Evolutionary conservation across 306 rosid genomes (phyloP).

Genomic region (Quercus wislizeni): DNA sequence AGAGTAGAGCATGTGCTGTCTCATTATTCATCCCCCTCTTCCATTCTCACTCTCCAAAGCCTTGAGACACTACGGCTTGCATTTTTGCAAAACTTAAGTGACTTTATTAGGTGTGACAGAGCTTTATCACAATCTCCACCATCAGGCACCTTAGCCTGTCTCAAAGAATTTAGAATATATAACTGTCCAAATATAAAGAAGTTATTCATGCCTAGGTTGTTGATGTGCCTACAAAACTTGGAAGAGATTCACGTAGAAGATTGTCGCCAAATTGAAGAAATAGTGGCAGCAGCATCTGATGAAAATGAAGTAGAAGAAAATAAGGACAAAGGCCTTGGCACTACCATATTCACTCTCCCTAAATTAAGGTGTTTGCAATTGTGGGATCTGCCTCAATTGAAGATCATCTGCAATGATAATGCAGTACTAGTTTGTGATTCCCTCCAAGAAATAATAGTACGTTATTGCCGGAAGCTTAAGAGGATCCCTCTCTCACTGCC

Average conservation of each 20-base stretch:
- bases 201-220: not conserved
- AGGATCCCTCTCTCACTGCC: slow-evolving; percentile 6
- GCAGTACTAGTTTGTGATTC: slow-evolving; percentile 2
- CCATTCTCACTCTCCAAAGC: not conserved
- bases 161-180: not conserved
- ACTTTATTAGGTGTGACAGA: not conserved
- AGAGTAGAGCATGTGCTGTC: not conserved
- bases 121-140: not conserved
- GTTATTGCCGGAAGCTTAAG: slow-evolving; percentile 5
- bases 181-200: slow-evolving; percentile 9
- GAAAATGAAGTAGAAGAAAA: not conserved
- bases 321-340: not conserved
- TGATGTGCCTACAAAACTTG: not conserved
- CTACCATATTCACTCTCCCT: not conserved
- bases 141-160: not conserved
- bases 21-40: not conserved
- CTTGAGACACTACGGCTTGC: slow-evolving; percentile 4
- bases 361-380: not conserved
- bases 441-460: not conserved
- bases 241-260: not conserved
- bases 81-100: not conserved
- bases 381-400: not conserved
- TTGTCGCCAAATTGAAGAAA: not conserved
- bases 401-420: not conserved
- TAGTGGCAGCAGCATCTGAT: not conserved